Conservation (phyloP, 805 yeast genomes). For the Dipodascopsis uninucleata region DNA sequence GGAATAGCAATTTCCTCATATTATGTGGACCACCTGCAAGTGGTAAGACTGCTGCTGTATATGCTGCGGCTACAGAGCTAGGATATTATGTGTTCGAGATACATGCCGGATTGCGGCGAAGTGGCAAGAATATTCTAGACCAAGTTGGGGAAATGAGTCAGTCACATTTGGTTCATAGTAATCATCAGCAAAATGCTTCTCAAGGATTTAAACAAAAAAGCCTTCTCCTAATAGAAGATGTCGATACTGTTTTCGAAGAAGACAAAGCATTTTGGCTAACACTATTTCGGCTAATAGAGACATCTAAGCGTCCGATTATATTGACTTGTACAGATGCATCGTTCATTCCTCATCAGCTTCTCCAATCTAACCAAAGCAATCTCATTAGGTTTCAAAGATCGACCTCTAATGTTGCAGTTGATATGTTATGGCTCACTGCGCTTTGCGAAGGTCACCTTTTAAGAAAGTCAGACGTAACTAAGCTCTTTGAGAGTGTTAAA, state of each 20-base stretch:
- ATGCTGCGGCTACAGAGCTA: conserved; percentile 59
- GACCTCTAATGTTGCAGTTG: conserved; percentile 24
- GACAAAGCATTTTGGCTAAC: conserved; percentile 82
- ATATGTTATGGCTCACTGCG: conserved; percentile 35
- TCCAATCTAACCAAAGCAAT: conserved; percentile 44
- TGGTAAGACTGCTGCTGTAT: conserved; percentile 74
- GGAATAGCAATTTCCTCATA: conserved; percentile 44
- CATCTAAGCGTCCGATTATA: conserved; percentile 66
- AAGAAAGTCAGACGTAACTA: conserved; percentile 21
- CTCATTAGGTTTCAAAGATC: conserved; percentile 36
- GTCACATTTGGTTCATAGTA: conserved; percentile 65
- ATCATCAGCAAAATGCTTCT: not conserved
- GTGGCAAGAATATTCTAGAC: conserved; percentile 64
- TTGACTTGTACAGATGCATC: conserved; percentile 55
- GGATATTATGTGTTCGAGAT: conserved; percentile 77
- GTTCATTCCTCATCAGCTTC: conserved; percentile 48
- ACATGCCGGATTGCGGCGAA: conserved; percentile 68
- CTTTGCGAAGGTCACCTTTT: conserved; percentile 39
- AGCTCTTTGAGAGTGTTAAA: conserved; percentile 18
- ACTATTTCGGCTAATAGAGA: conserved; percentile 55
- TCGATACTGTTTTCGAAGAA: conserved; percentile 70
- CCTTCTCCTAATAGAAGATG: conserved; percentile 77
- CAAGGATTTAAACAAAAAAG: conserved; percentile 48
- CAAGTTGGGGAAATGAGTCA: conserved; percentile 75
- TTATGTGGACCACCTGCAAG: conserved; percentile 68